phyloP scores from a whole-genome alignment of 768 basidiomycete species.

The Lactarius sanguifluus region DNA sequence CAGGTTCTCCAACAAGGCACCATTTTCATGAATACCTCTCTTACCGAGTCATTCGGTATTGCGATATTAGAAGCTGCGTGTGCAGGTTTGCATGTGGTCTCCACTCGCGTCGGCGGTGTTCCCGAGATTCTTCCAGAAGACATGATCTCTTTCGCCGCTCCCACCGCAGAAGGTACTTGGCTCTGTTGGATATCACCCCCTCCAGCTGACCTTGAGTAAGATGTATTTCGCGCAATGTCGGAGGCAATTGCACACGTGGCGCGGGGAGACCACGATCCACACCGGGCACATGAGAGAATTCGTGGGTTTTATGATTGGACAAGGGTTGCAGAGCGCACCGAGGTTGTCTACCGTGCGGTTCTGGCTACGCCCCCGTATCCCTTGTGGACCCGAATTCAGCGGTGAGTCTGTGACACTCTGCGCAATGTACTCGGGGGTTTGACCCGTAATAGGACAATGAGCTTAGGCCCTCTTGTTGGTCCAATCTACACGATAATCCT shows the following conservation, averaged over 20 bases:
- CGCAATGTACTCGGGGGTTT: slow-evolving; percentile 1
- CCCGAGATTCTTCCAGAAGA: slow-evolving; percentile 92
- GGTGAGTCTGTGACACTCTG: slow-evolving; percentile 45
- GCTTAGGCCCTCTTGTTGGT: slow-evolving; percentile 77
- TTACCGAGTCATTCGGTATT: slow-evolving; percentile 96
- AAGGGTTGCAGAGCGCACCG: slow-evolving; percentile 76
- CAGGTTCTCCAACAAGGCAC: slow-evolving; percentile 85
- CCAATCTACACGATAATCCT: slow-evolving; percentile 87
- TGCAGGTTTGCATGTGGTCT: slow-evolving; percentile 90
- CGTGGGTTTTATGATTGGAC: slow-evolving; percentile 87
- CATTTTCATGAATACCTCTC: slow-evolving; percentile 92
- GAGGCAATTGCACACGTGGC: slow-evolving; percentile 74
- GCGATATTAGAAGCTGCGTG: slow-evolving; percentile 97
- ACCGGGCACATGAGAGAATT: slow-evolving; percentile 72
- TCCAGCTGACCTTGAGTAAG: slow-evolving; percentile 41
- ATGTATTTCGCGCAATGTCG: slow-evolving; percentile 80
- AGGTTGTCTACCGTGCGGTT: slow-evolving; percentile 75
- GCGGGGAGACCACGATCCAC: slow-evolving; percentile 69
- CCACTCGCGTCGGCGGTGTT: slow-evolving; percentile 91
- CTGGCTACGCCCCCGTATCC: slow-evolving; percentile 59
- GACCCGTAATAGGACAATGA: slow-evolving; percentile 58
- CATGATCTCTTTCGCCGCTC: slow-evolving; percentile 93
- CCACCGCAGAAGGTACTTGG: slow-evolving; percentile 82
- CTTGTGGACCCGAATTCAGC: slow-evolving; percentile 73
- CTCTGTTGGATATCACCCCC: neutral